Percentiles rank a stretch among this genome's conserved stretches.
These are phyloP conservation scores for Ulota crispa DNA, from an alignment of 225 moss, liverwort and hornwort genomes.

Conservation along the genomic window DNA sequence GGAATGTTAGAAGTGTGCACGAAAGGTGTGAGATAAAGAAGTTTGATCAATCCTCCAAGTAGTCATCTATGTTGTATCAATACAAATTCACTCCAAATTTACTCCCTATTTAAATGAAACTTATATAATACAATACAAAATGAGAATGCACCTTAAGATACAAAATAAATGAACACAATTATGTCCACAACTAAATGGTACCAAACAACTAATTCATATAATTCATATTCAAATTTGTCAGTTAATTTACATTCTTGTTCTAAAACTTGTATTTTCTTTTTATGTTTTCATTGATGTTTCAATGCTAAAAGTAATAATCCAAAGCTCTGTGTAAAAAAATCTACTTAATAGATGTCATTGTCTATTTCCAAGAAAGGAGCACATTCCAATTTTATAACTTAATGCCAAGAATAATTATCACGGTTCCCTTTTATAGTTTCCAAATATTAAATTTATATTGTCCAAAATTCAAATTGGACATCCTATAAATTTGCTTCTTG, in stretches of 20 bases:
- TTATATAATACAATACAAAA: too few relatives aligned
- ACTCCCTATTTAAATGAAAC: too few relatives aligned
- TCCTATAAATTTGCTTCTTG: too few relatives aligned
- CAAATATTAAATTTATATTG: too few relatives aligned
- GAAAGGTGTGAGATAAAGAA: background rate
- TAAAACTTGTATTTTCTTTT: background rate
- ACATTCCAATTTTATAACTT: background rate
- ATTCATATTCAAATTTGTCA: background rate
- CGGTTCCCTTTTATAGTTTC: accelerated
- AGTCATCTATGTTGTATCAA: background rate
- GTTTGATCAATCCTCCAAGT: background rate
- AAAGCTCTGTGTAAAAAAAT: too few relatives aligned
- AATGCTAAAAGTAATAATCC: background rate
- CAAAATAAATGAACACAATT: too few relatives aligned
- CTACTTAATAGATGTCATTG: background rate
- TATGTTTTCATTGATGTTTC: background rate
- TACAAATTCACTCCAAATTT: too few relatives aligned
- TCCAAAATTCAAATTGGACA: too few relatives aligned
- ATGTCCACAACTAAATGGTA: background rate
- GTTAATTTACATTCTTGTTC: background rate
- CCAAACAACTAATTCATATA: background rate
- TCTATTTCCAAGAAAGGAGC: background rate
- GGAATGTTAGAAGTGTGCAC: background rate
- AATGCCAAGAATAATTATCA: too few relatives aligned
- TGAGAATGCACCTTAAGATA: background rate